Base-by-base conservation (phyloP, 2,329 filamentous ascomycete genomes). In the Monosporascus sp. region DNA sequence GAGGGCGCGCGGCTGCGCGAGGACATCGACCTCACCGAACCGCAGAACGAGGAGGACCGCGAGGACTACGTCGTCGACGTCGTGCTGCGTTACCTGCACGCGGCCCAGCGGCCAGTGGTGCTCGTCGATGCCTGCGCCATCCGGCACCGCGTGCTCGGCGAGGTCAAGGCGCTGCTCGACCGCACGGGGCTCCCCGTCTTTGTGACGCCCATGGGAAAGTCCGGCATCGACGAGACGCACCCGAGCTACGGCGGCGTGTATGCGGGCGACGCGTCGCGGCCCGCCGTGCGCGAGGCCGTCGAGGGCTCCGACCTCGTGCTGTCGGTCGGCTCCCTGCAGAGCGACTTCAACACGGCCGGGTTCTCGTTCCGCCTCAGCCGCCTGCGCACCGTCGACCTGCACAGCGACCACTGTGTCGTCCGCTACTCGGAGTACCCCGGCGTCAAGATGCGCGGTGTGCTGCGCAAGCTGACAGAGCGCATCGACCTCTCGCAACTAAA, bases 181-280 rank as follows among this genome's bases (percentile, higher is more conserved):
- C 89, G 86, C 69, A 89, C 89, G 1, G 77, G 82, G 4, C 75
- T 96, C 7, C 91, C 91, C 5, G 87, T 89, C 0, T 95, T 94
- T 62, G 88, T 92, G n/a, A 88, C 90, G 0, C 89, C 91, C 2
- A 95, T 95, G 88, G 91, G 91, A 47, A 96, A 96, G 73, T 83
- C 90, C 19, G 88, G 88, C 20, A 81, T 96, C 47, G 81, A 94
- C 63, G 91, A 96, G 70, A 81, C 80, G 2, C 79, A 88, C 47
- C 75, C 79, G n/a, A 88, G 82, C 64, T 96, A 87, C 61, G 88
- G 88, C 22, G 91, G 91, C 58, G 88, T 96, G 5, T 95, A 96
- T 68, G 87, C 88, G 8, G 91, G 91, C n/a, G 80, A 80, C 54
- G 89, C 87, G 37, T 91, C 86, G 35, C 81, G 86, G 50, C 78